Conservation (phyloP, 805 yeast species). For the Wickerhamiella qilinensis region DNA sequence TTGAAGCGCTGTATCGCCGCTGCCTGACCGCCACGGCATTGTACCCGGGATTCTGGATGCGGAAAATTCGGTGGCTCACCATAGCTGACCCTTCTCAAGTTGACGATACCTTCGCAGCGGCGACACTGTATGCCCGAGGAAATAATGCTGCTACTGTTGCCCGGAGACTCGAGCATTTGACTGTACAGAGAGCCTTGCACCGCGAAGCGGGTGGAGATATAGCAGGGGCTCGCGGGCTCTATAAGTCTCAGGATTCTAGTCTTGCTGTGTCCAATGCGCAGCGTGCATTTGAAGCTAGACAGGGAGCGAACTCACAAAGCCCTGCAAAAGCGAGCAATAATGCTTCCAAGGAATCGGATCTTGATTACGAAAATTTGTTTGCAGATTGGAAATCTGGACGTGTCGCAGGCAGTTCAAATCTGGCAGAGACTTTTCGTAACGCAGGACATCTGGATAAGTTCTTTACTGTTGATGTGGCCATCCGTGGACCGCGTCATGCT, state of each 20-base stretch:
- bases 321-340: too few species aligned
- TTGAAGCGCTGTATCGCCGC: slow-evolving; percentile 47
- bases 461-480: not conserved
- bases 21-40: slow-evolving; percentile 41
- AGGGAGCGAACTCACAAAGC: too few species aligned
- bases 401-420: not conserved
- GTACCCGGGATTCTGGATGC: slow-evolving; percentile 50
- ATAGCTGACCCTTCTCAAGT: not conserved
- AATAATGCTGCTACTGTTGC: not conserved
- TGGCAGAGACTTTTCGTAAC: not conserved
- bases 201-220: slow-evolving; percentile 7
- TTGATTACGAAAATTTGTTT: not conserved
- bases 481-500: too few species aligned
- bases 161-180: slow-evolving; percentile 1
- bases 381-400: not conserved
- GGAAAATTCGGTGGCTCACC: slow-evolving; percentile 40
- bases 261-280: not conserved
- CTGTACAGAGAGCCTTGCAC: slow-evolving; percentile 1
- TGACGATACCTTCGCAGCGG: slow-evolving; percentile 1
- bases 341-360: too few species aligned
- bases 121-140: slow-evolving; percentile 3
- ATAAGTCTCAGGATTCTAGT: not conserved
- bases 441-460: not conserved
- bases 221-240: slow-evolving; percentile 4
- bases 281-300: not conserved